Evolutionary conservation across 129 eudicot genomes (phyloP).

Genomic region (Lonicera japonica): DNA sequence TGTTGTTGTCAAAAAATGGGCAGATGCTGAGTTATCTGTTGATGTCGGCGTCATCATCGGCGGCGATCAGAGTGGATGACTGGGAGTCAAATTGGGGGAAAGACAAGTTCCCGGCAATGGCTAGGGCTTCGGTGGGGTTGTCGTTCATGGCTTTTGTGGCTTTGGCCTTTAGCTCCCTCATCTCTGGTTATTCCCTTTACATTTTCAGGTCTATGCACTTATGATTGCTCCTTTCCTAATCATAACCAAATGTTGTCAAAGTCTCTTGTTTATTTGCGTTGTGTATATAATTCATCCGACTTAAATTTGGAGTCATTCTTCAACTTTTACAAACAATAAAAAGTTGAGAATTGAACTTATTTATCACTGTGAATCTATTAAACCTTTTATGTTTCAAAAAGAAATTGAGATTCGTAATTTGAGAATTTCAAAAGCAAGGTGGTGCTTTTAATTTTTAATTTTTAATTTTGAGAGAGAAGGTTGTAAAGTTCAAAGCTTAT

Average conservation of each 20-base stretch:
- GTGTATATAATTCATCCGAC: too few relatives aligned
- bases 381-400: too few relatives aligned
- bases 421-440: too few relatives aligned
- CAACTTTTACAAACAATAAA: too few relatives aligned
- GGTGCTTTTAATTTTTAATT: too few relatives aligned
- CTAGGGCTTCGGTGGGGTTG: constrained; percentile 62
- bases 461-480: background rate
- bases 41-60: constrained; percentile 86
- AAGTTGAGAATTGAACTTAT: too few relatives aligned
- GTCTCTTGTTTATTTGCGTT: too few relatives aligned
- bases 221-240: background rate
- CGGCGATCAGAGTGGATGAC: constrained; percentile 72
- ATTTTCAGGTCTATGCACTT: constrained; percentile 23
- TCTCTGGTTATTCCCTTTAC: constrained; percentile 77
- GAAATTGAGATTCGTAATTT: too few relatives aligned
- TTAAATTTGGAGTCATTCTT: too few relatives aligned
- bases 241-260: background rate
- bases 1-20: background rate
- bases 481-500: too few relatives aligned
- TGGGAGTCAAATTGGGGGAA: constrained; percentile 92
- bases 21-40: constrained; percentile 81
- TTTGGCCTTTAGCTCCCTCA: constrained; percentile 60
- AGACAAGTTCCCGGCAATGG: constrained; percentile 81
- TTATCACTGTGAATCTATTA: too few relatives aligned
- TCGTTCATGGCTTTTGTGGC: constrained; percentile 74